phyloP scores from a whole-genome alignment of 768 basidiomycete species.

The Cubamyces lactineus region DNA sequence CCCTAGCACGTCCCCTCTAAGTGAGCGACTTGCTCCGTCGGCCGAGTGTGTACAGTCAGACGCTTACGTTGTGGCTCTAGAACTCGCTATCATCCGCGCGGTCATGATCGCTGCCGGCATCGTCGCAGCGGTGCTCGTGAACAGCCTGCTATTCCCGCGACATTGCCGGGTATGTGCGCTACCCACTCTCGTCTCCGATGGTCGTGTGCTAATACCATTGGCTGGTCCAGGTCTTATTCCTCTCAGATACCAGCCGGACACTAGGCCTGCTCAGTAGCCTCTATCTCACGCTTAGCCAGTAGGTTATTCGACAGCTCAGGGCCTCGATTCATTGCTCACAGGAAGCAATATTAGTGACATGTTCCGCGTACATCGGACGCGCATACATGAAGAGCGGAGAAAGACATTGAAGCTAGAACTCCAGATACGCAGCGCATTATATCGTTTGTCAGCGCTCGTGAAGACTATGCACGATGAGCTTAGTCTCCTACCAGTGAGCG shows the following conservation, averaged over 20 bases:
- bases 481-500: slow-evolving; percentile 49
- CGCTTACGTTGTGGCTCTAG: slow-evolving; percentile 30
- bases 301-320: not conserved
- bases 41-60: not conserved
- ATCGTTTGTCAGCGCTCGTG: slow-evolving; percentile 43
- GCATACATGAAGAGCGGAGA: slow-evolving; percentile 35
- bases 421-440: slow-evolving; percentile 44
- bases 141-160: slow-evolving; percentile 49
- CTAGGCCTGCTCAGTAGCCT: slow-evolving; percentile 45
- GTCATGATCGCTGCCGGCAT: slow-evolving; percentile 50
- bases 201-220: not conserved
- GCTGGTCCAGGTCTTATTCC: slow-evolving; percentile 42
- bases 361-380: slow-evolving; percentile 34
- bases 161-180: slow-evolving; percentile 44
- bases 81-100: slow-evolving; percentile 43
- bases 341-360: slow-evolving; percentile 37
- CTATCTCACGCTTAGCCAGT: slow-evolving; percentile 49
- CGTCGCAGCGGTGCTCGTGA: slow-evolving; percentile 47
- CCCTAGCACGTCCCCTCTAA: slow-evolving; percentile 33
- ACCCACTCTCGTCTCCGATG: not conserved
- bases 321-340: not conserved
- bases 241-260: slow-evolving; percentile 42
- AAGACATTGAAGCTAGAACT: slow-evolving; percentile 46
- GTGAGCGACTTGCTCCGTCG: slow-evolving; percentile 27
- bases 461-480: slow-evolving; percentile 50